Conservation (phyloP, 306 rosid species). For the Hippophae gyantsensis region DNA sequence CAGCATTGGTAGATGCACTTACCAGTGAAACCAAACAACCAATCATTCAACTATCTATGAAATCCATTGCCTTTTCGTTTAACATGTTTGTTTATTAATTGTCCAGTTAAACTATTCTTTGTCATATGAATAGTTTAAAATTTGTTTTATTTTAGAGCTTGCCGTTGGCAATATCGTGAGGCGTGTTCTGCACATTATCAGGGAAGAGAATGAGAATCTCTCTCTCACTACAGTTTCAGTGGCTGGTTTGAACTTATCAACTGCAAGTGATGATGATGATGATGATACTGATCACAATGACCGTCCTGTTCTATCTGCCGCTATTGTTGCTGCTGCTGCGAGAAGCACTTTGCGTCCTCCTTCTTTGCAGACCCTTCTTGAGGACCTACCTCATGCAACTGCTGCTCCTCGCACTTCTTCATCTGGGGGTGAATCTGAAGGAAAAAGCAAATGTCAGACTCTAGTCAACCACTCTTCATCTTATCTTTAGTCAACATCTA, state of each 20-base stretch:
- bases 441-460: conserved; percentile 78
- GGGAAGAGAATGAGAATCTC: conserved; percentile 90
- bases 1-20: no score
- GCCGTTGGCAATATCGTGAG: conserved; percentile 98
- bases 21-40: no score
- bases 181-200: conserved; percentile 89
- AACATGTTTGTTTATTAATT: no score
- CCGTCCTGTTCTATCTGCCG: conserved; percentile 69
- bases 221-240: conserved; percentile 79
- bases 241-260: conserved; percentile 63
- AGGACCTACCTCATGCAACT: conserved; percentile 55
- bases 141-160: conserved; percentile 49
- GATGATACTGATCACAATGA: conserved; percentile 59
- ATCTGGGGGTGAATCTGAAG: conserved; percentile 94
- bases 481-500: no score
- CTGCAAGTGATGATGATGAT: conserved; percentile 71
- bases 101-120: conserved; percentile 1
- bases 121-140: conserved; percentile 2
- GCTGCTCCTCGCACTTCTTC: conserved; percentile 59
- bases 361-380: conserved; percentile 93
- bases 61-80: no score
- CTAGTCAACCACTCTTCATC: not conserved
- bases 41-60: no score
- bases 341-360: conserved; percentile 96
- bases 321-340: conserved; percentile 89